Conservation (phyloP, 768 basidiomycete genomes). For the Exidia glandulosa region DNA sequence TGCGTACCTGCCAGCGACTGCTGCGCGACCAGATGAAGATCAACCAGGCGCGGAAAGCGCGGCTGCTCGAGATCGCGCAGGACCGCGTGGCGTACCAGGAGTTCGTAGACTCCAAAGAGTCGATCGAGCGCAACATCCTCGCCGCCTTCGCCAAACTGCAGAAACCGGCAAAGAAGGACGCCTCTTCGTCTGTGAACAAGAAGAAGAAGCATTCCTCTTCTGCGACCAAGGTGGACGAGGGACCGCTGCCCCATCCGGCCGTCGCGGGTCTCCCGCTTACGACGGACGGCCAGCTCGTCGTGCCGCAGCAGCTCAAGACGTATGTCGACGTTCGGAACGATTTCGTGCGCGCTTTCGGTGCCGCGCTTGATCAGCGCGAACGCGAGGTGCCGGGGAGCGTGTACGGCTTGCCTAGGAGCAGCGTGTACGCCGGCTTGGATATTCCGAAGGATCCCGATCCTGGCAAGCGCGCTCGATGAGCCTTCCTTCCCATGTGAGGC, state of each 20-base stretch:
- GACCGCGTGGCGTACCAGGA: slow-evolving; percentile 88
- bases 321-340: slow-evolving; percentile 65
- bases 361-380: slow-evolving; percentile 67
- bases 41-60: slow-evolving; percentile 74
- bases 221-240: slow-evolving; percentile 14
- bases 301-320: slow-evolving; percentile 57
- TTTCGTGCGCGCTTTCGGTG: slow-evolving; percentile 71
- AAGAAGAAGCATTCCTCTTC: slow-evolving; percentile 76
- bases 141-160: slow-evolving; percentile 67
- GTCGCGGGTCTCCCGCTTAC: slow-evolving; percentile 60
- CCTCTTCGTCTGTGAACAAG: slow-evolving; percentile 52
- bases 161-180: slow-evolving; percentile 41
- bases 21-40: slow-evolving; percentile 63
- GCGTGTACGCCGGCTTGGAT: slow-evolving; percentile 58
- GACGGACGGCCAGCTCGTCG: slow-evolving; percentile 48
- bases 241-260: slow-evolving; percentile 48
- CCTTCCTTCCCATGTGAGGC: not conserved
- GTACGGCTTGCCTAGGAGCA: slow-evolving; percentile 66
- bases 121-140: slow-evolving; percentile 77
- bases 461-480: not conserved
- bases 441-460: slow-evolving; percentile 1
- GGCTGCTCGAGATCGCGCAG: slow-evolving; percentile 64
- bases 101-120: slow-evolving; percentile 73
- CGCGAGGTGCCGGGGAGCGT: slow-evolving; percentile 50
- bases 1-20: slow-evolving; percentile 79